Conservation (phyloP, 2,329 filamentous ascomycete species). For the Aspergillus quadrilineatus region DNA sequence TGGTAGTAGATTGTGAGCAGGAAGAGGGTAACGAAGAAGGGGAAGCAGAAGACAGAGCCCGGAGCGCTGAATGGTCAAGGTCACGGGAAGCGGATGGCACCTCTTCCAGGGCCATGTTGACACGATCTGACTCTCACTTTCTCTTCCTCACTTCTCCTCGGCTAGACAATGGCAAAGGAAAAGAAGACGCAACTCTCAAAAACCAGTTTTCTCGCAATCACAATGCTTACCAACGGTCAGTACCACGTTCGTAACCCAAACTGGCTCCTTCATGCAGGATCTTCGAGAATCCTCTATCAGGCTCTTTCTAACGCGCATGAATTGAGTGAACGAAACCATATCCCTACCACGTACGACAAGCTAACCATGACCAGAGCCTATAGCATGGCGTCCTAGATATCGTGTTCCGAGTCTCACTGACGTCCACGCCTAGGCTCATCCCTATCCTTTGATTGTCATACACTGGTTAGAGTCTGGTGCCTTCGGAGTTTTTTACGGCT, state of each 20-base stretch:
- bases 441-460: neutral
- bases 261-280: neutral
- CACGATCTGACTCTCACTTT: neutral
- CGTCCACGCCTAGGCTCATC: neutral
- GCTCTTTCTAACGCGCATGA: neutral
- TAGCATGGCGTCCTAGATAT: neutral
- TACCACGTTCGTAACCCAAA: constrained; percentile 7
- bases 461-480: neutral
- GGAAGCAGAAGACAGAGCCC: neutral
- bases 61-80: constrained; percentile 5
- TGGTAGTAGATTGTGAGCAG: neutral
- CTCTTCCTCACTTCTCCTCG: neutral
- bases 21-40: neutral
- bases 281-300: neutral
- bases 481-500: constrained; percentile 20
- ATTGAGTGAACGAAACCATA: neutral
- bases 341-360: neutral
- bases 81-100: constrained; percentile 9
- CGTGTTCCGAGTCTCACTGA: neutral
- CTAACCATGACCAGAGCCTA: neutral
- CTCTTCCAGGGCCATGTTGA: constrained; percentile 14
- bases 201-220: neutral
- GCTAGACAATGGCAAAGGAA: neutral
- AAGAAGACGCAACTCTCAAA: neutral
- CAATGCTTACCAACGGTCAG: neutral